Base-by-base conservation (phyloP, 345 rosid species). In the Dipteronia sinensis region DNA sequence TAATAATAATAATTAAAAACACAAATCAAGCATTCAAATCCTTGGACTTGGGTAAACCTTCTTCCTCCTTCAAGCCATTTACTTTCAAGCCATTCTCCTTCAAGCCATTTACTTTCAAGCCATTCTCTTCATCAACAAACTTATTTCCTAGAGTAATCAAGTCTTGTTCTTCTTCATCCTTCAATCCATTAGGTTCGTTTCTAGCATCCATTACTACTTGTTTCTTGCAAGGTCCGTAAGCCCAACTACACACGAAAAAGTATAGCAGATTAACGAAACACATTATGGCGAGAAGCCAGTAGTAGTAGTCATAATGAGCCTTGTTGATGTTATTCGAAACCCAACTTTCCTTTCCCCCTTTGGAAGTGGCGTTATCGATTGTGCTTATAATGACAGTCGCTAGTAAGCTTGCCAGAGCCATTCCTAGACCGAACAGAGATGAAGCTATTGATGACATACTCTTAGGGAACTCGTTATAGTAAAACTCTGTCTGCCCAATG, bases 401-500 rank as follows among this genome's bases (percentile, higher is more conserved):
- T 55, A 92, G 67, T 80, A 91, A 74, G 86, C 83, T 89, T 10
- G 94, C 93, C 62, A 86, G 89, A 0, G 91, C 97, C 85, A 85
- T 75, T 65, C 92, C 97, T 19, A 92, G 78, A 67, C 92, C 89
- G 19, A 84, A 88, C 34, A 94, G 75, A 61, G 87, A 79, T 15
- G 93, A 80, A 0, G 97, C 97, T 6, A 94, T 85, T 63, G 91
- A 91, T 9, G 97, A 89, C 95, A 94, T 92, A 65, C 85, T 85
- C 77, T 89, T 90, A 1, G 98, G 98, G 78, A 94, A 82, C 87
- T 94, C 96, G 1, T 88, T 80, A 72, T 94, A 91, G 82, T 80
- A 94, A 77, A 94, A 92, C 78, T 92, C 97, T 0, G 91, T 91
- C 71, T 90, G 97, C 22, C 89, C 97, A 47, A 94, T 90, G 0